Base-by-base conservation (phyloP, 1,139 yeast species). In the Kodamaea fungicola region DNA sequence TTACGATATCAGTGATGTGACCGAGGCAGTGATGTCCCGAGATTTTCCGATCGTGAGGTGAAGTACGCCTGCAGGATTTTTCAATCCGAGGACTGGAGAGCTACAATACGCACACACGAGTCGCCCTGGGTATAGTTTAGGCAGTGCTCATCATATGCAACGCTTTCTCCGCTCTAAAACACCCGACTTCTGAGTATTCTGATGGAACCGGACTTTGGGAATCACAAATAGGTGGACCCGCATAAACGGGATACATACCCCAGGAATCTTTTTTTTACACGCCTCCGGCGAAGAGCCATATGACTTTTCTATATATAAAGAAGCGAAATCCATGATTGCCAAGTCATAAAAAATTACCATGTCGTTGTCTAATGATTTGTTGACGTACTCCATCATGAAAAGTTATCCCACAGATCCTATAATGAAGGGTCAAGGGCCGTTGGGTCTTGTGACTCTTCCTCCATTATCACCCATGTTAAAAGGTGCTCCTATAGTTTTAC, bases 371-470 rank as follows among this genome's bases (percentile, higher is more conserved):
- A 59, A 58, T 49, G 64, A 59, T 42, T 55, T 64, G 44, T 52
- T 63, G 47, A 47, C 61, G 38, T 64, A 64, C 41, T 63, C 69
- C 16, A 63, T 64, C 29, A 63, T 62, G 67, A 54, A 58, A 42
- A 44, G 47, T 25, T 54, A 22, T 40, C 35, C 30, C 10, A 8
- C 12, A n/a, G 13, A 26, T n/a, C 10, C 28, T 8, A 16, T 16
- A 16, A 16, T 16, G 19, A 16, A 16, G 19, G 12, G 12, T 10
- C 12, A 26, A 6, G 13, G 12, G 28, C 28, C 28, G 8, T 26
- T 26, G 28, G 28, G 27, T 8, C 28, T 24, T 12, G 35, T 35
- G 25, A 35, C 40, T 22, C 43, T 46, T 22, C 51, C 49, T 22
- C 51, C 49, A 6, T 39, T 45, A 21, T 40, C 43, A 27, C 50